Evolutionary conservation across 345 rosid species (phyloP).

Genomic region (Ceriops zippeliana): DNA sequence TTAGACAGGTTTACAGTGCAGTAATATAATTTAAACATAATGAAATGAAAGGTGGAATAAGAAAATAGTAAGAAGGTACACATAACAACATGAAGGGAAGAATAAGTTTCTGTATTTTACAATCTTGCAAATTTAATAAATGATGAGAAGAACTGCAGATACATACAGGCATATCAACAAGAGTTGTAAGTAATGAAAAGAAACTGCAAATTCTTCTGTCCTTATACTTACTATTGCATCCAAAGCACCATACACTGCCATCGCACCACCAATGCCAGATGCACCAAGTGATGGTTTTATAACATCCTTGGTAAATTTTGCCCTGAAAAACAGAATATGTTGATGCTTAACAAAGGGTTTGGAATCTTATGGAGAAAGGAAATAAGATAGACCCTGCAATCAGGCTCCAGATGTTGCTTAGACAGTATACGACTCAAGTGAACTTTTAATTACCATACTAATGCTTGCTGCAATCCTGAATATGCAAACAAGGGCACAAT

Average conservation of each 20-base stretch:
- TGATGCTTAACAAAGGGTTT: neutral
- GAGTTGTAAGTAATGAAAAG: neutral
- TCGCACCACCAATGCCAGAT: slow-evolving; percentile 82
- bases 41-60: neutral
- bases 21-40: too few species aligned
- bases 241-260: slow-evolving; percentile 92
- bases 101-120: neutral
- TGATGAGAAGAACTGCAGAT: neutral
- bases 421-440: neutral
- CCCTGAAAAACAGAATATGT: slow-evolving; percentile 42
- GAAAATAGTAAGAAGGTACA: too few species aligned
- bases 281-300: slow-evolving; percentile 79
- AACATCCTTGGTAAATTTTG: slow-evolving; percentile 82
- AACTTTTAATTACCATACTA: slow-evolving; percentile 61
- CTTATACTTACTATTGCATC: slow-evolving; percentile 73
- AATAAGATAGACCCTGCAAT: neutral
- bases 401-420: neutral
- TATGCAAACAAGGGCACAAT: slow-evolving; percentile 81
- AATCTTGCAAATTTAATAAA: neutral
- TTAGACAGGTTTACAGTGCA: neutral
- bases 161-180: neutral
- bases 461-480: slow-evolving; percentile 94
- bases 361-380: neutral
- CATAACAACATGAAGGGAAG: neutral
- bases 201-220: neutral